Percentiles rank a stretch among this genome's conserved stretches.
Evolutionary conservation across 2,329 filamentous ascomycete species (phyloP).

Genomic region (Trichoderma afroharzianum): DNA sequence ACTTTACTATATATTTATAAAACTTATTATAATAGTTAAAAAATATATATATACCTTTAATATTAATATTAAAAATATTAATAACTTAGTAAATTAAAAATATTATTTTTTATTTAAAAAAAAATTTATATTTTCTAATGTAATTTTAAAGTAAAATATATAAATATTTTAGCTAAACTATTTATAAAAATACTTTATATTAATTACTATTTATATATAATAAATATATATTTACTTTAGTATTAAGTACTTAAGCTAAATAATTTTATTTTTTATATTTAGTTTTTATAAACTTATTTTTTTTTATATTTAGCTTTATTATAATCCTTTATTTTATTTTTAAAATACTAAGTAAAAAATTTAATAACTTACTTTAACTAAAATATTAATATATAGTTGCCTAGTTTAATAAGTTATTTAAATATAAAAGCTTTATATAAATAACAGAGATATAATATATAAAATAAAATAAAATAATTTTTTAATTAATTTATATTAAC

Average conservation of each 20-base stretch:
- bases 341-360: not conserved
- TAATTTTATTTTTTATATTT: not conserved
- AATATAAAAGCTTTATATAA: not conserved
- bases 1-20: not conserved
- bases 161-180: too few species aligned
- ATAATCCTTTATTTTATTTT: not conserved
- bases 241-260: not conserved
- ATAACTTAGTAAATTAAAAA: constrained; percentile 12
- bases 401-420: not conserved
- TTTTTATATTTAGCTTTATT: too few species aligned
- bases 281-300: not conserved
- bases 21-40: not conserved
- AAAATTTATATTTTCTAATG: not conserved
- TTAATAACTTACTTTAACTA: not conserved
- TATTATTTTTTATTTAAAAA: not conserved
- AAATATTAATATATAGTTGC: too few species aligned
- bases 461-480: not conserved
- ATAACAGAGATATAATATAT: not conserved
- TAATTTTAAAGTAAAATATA: not conserved
- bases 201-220: not conserved
- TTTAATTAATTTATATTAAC: not conserved
- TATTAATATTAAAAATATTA: not conserved
- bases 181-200: too few species aligned
- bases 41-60: constrained; percentile 1
- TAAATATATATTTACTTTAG: not conserved